Conservation (phyloP, 768 basidiomycete species). For the Aureoboletus auriporus region DNA sequence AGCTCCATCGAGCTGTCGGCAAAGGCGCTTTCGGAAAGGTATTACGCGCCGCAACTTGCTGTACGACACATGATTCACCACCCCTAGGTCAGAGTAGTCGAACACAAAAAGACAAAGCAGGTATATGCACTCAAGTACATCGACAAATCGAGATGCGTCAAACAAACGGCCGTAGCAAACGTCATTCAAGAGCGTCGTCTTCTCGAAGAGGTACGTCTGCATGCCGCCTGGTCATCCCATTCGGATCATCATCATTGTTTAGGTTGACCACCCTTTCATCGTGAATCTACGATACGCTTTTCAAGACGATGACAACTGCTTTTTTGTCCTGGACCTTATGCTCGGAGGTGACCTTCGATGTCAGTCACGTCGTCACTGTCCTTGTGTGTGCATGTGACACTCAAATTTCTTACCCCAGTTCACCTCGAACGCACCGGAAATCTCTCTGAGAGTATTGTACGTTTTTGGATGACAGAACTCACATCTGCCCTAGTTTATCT, state of each 20-base stretch:
- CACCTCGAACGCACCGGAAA: constrained; percentile 72
- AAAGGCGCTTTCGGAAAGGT: constrained; percentile 99
- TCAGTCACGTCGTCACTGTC: constrained; percentile 38
- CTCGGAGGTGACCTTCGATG: constrained; percentile 90
- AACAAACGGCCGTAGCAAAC: constrained; percentile 88
- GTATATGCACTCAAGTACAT: constrained; percentile 97
- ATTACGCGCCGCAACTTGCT: constrained; percentile 6
- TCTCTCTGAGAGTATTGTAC: constrained; percentile 68
- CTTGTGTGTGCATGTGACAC: neutral
- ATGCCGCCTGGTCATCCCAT: neutral
- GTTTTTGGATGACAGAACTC: constrained; percentile 89
- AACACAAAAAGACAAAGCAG: constrained; percentile 90
- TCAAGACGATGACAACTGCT: constrained; percentile 96
- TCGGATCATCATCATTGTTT: neutral
- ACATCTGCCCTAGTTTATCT: constrained; percentile 83
- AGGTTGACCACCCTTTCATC: constrained; percentile 88
- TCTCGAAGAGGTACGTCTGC: constrained; percentile 73
- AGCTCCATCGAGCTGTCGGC: constrained; percentile 91
- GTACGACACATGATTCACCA: neutral
- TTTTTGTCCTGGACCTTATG: constrained; percentile 97
- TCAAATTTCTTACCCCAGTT: constrained; percentile 42
- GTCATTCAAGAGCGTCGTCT: constrained; percentile 91
- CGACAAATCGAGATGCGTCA: constrained; percentile 89
- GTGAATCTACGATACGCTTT: constrained; percentile 94
- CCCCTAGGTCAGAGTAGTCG: constrained; percentile 87